These are phyloP conservation scores for Vigna nakashimae DNA, from an alignment of 306 rosid genomes.

Conservation along the genomic window DNA sequence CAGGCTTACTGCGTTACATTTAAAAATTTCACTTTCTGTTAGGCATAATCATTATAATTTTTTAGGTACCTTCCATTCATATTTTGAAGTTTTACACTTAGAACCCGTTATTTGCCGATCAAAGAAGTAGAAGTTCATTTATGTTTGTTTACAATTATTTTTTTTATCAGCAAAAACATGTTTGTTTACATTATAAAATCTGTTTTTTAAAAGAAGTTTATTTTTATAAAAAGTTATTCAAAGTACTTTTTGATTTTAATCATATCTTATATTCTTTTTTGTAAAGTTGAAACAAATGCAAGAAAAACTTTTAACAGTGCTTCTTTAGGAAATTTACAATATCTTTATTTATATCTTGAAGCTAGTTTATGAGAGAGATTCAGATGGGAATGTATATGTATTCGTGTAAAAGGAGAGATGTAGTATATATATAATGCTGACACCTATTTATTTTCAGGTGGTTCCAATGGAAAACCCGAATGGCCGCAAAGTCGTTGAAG, in stretches of 20 bases:
- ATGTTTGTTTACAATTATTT: no score
- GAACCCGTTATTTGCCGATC: no score
- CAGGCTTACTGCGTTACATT: not conserved
- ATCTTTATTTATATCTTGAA: slow-evolving; percentile 9
- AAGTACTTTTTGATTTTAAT: no score
- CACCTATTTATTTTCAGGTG: slow-evolving; percentile 62
- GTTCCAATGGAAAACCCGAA: slow-evolving; percentile 95
- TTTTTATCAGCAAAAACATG: no score
- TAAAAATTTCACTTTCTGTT: not conserved
- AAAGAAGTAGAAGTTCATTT: no score
- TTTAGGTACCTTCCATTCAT: slow-evolving; percentile 28
- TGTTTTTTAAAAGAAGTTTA: no score
- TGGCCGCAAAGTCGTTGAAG: slow-evolving; percentile 91
- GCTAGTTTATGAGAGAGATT: not conserved
- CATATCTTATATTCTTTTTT: no score
- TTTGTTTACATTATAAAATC: no score
- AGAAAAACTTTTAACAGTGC: no score
- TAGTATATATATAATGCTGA: slow-evolving; percentile 37
- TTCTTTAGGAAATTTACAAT: not conserved
- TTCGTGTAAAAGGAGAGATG: slow-evolving; percentile 31
- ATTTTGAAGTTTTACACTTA: slow-evolving; percentile 6
- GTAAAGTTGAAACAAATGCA: not conserved
- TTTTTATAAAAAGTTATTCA: no score
- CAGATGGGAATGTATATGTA: slow-evolving; percentile 16
- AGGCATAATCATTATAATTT: not conserved